Base-by-base conservation (phyloP, 2,329 filamentous ascomycete species). In the Colletotrichum falcatum region DNA sequence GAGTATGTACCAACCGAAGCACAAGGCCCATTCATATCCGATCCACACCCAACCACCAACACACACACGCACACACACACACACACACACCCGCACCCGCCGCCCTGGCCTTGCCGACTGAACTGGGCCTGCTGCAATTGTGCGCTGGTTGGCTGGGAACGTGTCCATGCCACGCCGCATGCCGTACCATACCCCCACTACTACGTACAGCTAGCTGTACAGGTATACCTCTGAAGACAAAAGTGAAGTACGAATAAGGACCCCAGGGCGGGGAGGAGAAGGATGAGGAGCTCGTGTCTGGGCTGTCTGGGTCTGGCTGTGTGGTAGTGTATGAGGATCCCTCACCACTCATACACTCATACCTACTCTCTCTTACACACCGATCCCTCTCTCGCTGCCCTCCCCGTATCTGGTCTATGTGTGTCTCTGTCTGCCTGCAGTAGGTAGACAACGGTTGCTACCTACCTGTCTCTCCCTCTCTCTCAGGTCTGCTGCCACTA, bases 81-180 rank as follows among this genome's bases (percentile, higher is more conserved):
- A 37, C 65, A 11, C 44, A 53, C 49, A 63, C 65, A 51, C 54
- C 16, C 60, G 35, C 54, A 46, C 54, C 30, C 20, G 53, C 64
- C 49, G 62, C 66, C 66, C 61, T 58, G 65, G 39, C 42, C 60
- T 64, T 64, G 30, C 55, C 60, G 20, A 53, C 60, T 53, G 20
- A 51, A 23, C 48, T 20, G 35, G 44, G 30, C 28, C 46, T 39
- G 59, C 30, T 61, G 48, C 60, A 37, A 35, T 49, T 44, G 48
- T 54, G 60, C 28, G 60, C 60, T 62, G 48, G 37, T 62, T 48
- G 26, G 48, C 60, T 54, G 60, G 37, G 60, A 53, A 54, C 60
- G 48, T 62, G 60, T 42, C 48, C 48, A 48, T 54, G 44, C 33
- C 44, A 39, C 59, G 56, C 39, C 56, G 56, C 56, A 59, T 59